Conservation (phyloP, 2,329 filamentous ascomycete genomes). For the Akanthomyces dipterigenus region DNA sequence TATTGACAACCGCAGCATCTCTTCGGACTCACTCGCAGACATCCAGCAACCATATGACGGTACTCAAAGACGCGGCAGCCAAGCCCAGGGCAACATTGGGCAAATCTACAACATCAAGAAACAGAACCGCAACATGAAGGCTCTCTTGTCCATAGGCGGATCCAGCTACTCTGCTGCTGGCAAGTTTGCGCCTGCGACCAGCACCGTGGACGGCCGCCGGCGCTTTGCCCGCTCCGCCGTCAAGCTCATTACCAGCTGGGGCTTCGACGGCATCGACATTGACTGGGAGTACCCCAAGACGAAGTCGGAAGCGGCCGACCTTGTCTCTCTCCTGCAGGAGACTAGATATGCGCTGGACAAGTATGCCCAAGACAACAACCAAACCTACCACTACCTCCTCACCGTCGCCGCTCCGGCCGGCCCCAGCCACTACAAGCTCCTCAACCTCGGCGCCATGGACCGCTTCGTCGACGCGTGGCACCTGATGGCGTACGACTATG, state of each 20-base stretch:
- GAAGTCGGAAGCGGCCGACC: slow-evolving; percentile 32
- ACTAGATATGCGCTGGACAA: slow-evolving; percentile 38
- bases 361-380: slow-evolving; percentile 32
- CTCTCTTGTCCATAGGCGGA: slow-evolving; percentile 74
- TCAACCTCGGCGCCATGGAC: slow-evolving; percentile 50
- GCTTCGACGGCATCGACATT: slow-evolving; percentile 50
- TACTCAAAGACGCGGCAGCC: slow-evolving; percentile 36
- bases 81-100: slow-evolving; percentile 72
- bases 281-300: slow-evolving; percentile 49
- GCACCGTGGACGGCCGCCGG: slow-evolving; percentile 50
- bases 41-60: slow-evolving; percentile 41
- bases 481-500: slow-evolving; percentile 64
- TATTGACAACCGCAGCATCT: slow-evolving; percentile 15
- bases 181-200: slow-evolving; percentile 30
- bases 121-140: slow-evolving; percentile 67
- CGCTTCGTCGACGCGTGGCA: slow-evolving; percentile 52
- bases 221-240: slow-evolving; percentile 65
- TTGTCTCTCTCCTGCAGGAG: slow-evolving; percentile 35
- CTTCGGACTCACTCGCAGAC: slow-evolving; percentile 37
- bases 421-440: slow-evolving; percentile 39
- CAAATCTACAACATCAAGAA: slow-evolving; percentile 73
- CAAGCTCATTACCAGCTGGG: slow-evolving; percentile 61
- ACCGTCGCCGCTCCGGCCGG: slow-evolving; percentile 46
- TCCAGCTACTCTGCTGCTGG: slow-evolving; percentile 60
- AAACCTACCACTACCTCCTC: slow-evolving; percentile 42